Evolutionary conservation across 768 basidiomycete genomes (phyloP).

Genomic region (Tephrocybe rancida): DNA sequence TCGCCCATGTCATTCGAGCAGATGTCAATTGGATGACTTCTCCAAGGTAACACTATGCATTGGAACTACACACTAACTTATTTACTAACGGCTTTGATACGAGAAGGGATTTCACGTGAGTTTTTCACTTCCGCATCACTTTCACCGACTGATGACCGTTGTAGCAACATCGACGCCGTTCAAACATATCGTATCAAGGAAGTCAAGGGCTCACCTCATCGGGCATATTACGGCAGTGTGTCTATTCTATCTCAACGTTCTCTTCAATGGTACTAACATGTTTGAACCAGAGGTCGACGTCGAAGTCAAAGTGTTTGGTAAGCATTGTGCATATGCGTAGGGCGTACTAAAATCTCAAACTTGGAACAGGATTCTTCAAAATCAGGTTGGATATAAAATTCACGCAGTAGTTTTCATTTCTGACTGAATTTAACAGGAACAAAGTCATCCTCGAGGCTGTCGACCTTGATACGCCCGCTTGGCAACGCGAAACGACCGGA

Average conservation of each 20-base stretch:
- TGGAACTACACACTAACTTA: not conserved
- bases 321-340: constrained; percentile 17
- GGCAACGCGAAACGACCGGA: constrained; percentile 73
- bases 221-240: constrained; percentile 76
- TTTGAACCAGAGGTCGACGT: constrained; percentile 61
- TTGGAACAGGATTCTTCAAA: constrained; percentile 71
- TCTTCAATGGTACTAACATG: not conserved
- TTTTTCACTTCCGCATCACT: constrained; percentile 1
- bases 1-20: constrained; percentile 69
- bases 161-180: constrained; percentile 75
- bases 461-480: constrained; percentile 77
- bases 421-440: constrained; percentile 39
- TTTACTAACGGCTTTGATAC: not conserved
- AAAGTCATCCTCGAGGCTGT: constrained; percentile 73
- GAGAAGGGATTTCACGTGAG: constrained; percentile 75
- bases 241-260: constrained; percentile 18
- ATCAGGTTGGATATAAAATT: constrained; percentile 46
- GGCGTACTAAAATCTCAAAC: not conserved
- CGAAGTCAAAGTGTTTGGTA: constrained; percentile 75
- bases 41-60: constrained; percentile 47
- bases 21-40: constrained; percentile 86
- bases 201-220: constrained; percentile 54
- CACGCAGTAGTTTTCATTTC: not conserved
- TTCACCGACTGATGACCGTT: constrained; percentile 3
- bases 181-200: constrained; percentile 76